A percentile compares a stretch with the other conserved stretches of the same genome.
These are phyloP conservation scores for Galerina marginata DNA, from an alignment of 768 basidiomycete genomes.

Conservation along the genomic window DNA sequence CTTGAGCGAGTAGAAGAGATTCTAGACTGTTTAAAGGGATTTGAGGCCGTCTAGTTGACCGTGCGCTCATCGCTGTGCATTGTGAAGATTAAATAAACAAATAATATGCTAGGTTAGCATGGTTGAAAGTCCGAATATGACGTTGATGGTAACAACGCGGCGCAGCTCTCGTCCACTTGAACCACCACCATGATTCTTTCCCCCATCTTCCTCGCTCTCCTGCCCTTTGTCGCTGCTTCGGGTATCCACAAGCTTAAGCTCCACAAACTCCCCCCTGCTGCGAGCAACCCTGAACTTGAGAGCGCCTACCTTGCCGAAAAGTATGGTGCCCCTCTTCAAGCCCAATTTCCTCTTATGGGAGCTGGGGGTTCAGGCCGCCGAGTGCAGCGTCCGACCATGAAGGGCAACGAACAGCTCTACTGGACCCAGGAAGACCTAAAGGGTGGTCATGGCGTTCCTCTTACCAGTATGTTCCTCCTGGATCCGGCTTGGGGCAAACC, in stretches of 20 bases:
- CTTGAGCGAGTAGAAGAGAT: conserved; percentile 83
- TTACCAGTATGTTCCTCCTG: conserved; percentile 72
- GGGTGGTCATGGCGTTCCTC: conserved; percentile 86
- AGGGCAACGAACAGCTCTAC: conserved; percentile 63
- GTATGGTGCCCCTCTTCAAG: conserved; percentile 65
- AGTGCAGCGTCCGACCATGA: conserved; percentile 40
- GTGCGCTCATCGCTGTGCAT: conserved; percentile 34
- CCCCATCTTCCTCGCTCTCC: conserved; percentile 46
- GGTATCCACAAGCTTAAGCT: conserved; percentile 88
- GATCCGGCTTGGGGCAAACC: neutral
- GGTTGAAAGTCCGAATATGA: conserved; percentile 28
- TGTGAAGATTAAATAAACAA: conserved; percentile 11
- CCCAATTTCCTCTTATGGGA: conserved; percentile 69
- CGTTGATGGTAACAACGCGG: conserved; percentile 21
- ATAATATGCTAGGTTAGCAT: conserved; percentile 13
- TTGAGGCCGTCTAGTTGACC: conserved; percentile 33
- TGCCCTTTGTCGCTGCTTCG: conserved; percentile 57
- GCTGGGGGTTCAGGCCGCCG: conserved; percentile 76
- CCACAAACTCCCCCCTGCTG: conserved; percentile 75
- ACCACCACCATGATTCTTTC: conserved; percentile 49
- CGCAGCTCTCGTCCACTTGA: conserved; percentile 14
- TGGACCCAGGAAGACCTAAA: conserved; percentile 83
- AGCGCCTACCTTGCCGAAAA: conserved; percentile 92
- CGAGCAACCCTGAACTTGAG: conserved; percentile 69
- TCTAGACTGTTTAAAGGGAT: conserved; percentile 51